These are phyloP conservation scores for Apiospora hydei DNA, from an alignment of 2,329 filamentous ascomycete species.

Conservation along the genomic window DNA sequence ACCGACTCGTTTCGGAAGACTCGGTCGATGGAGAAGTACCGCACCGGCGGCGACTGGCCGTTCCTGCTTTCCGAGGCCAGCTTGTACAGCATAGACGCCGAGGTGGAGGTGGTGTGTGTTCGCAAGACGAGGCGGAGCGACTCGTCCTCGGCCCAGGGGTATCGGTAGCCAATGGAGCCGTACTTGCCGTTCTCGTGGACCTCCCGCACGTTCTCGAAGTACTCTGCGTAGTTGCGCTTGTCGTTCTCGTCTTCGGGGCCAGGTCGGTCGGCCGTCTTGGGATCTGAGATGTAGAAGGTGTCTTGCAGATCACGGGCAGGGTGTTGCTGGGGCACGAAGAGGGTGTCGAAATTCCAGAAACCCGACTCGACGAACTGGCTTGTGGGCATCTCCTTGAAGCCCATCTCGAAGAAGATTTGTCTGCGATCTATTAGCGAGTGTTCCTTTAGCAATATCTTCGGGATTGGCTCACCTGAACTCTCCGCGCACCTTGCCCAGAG, in stretches of 20 bases:
- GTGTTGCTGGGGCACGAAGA: conserved; percentile 97
- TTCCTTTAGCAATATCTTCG: not conserved
- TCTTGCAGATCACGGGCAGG: conserved; percentile 97
- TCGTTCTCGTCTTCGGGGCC: conserved; percentile 61
- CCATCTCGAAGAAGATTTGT: conserved; percentile 99
- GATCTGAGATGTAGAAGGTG: conserved; percentile 97
- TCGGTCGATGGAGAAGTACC: conserved; percentile 98
- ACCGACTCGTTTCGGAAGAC: conserved; percentile 97
- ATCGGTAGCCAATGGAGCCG: conserved; percentile 94
- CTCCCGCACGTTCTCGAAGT: conserved; percentile 86
- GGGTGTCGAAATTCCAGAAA: conserved; percentile 97
- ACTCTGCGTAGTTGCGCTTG: conserved; percentile 77
- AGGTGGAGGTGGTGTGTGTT: conserved; percentile 95
- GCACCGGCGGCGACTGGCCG: conserved; percentile 70
- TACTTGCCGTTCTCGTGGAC: conserved; percentile 93
- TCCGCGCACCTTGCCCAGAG: conserved; percentile 91
- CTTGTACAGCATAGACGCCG: conserved; percentile 88
- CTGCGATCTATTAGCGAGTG: not conserved
- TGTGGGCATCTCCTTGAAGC: conserved; percentile 98
- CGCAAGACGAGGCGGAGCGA: conserved; percentile 86
- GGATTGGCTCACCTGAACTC: conserved; percentile 71
- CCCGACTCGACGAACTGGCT: conserved; percentile 93
- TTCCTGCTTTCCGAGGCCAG: conserved; percentile 81
- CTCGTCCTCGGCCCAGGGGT: conserved; percentile 91
- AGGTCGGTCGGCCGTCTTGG: conserved; percentile 75